phyloP scores from a whole-genome alignment of 148 eudicot genomes.

The Fallopia convolvulus region DNA sequence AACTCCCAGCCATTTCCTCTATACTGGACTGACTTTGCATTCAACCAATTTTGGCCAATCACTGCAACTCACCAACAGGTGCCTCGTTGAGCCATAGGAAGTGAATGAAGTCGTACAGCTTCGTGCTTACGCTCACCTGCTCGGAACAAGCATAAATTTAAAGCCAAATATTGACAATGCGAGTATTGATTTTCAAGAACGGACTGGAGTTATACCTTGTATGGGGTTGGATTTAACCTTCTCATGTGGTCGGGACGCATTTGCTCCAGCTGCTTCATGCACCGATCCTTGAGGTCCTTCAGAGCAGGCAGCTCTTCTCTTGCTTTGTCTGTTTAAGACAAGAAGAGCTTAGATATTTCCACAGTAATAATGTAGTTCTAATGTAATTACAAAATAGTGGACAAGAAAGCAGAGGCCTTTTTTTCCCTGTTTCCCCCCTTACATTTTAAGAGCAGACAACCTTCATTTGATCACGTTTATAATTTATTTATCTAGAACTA shows the following conservation, averaged over 20 bases:
- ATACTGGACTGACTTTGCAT: not conserved
- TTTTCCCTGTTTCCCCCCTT: not conserved
- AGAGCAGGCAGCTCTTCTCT: slow-evolving; percentile 70
- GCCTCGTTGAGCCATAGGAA: slow-evolving; percentile 85
- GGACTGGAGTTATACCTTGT: slow-evolving; percentile 49
- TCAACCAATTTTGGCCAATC: slow-evolving; percentile 12
- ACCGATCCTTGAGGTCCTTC: slow-evolving; percentile 51
- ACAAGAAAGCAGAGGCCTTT: not conserved
- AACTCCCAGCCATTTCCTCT: not conserved
- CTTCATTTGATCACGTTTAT: not conserved
- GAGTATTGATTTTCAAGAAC: not conserved
- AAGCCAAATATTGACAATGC: not conserved
- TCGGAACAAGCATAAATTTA: not conserved
- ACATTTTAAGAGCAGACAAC: not conserved
- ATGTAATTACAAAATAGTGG: not conserved
- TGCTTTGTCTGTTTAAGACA: slow-evolving; percentile 35
- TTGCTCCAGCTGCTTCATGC: slow-evolving; percentile 72
- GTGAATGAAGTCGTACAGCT: slow-evolving; percentile 67
- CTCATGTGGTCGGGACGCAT: slow-evolving; percentile 98
- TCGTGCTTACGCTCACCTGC: slow-evolving; percentile 73
- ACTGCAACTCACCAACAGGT: slow-evolving; percentile 79
- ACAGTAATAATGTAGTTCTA: not conserved
- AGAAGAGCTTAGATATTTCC: not conserved
- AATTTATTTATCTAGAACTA: too few relatives aligned
- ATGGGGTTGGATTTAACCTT: slow-evolving; percentile 92